phyloP scores from a whole-genome alignment of 2,329 filamentous ascomycete genomes.

The Sporothrix protearum region DNA sequence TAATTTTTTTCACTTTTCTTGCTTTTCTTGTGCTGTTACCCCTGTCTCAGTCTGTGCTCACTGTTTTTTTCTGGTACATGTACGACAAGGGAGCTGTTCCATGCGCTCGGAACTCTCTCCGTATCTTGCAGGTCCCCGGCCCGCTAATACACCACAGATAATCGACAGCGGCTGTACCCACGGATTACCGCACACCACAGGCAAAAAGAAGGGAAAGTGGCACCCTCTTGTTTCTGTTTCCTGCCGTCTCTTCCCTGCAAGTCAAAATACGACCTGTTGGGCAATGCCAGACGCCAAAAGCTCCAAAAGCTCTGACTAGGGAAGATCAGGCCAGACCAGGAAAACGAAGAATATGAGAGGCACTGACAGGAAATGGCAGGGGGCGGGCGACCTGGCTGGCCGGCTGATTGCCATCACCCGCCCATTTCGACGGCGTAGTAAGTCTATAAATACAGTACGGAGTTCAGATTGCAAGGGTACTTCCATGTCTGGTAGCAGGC shows the following conservation, averaged over 20 bases:
- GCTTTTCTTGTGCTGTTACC: no score
- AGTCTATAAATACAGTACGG: background rate
- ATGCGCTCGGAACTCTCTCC: background rate
- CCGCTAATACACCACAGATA: background rate
- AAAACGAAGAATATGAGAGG: background rate
- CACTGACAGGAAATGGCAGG: background rate
- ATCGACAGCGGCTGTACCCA: background rate
- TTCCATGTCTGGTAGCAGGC: background rate
- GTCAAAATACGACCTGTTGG: background rate
- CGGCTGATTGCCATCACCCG: background rate
- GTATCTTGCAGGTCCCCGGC: background rate
- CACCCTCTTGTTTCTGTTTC: background rate
- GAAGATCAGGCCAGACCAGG: background rate
- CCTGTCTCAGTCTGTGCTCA: no score
- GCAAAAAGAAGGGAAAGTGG: background rate
- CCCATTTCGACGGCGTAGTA: background rate
- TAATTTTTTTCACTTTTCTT: no score
- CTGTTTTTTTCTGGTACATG: background rate
- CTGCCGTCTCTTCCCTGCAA: background rate
- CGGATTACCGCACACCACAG: background rate
- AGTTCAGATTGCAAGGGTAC: background rate
- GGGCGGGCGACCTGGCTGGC: background rate
- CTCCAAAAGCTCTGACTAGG: background rate
- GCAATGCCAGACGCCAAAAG: background rate
- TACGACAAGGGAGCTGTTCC: background rate